Evolutionary conservation across 345 rosid genomes (phyloP), one percentile per base, ranked within the genome.

Genomic region (Salix arbutifolia): DNA sequence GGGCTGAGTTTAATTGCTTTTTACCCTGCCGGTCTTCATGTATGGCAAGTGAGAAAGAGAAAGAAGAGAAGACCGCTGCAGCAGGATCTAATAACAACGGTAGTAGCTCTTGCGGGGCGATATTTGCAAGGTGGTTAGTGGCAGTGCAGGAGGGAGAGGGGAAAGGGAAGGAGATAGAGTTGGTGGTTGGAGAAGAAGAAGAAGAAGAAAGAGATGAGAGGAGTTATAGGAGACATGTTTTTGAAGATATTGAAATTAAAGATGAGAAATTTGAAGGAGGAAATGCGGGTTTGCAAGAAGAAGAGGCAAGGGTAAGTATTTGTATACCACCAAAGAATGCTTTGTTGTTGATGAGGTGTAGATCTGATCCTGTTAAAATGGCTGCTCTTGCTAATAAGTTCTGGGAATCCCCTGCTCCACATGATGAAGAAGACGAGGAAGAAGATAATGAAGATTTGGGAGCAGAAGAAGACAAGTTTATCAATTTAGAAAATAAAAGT

Each of bases 351-450:
- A 95, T 95, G 99, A 85, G 97, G 73, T 95, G 97, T 76, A 89
- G 97, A 90, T 93, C 97, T 83, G 99, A 95, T 73, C 97, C 99
- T 74, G 97, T 93, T 16, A 91, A 89, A 83, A 90, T 95, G 87
- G 94, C 97, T 42, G 96, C 97, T 58, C 86, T 95, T 2, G 91
- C 96, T 65, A 93, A 86, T 80, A 86, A 86, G 79, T 91, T 89
- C 31, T 88, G 93, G 80, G 96, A 91, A 52, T 75, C 89, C 23
- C 93, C 92, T 33, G 37, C 77, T 62, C 84, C 85, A 0, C 75
- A 82, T 28, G 77, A 79, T 52, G 83, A 69, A 4, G 69, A 70
- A 10, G 84, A 60, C 4, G 80, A 73, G 8, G 80, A 42, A 5
- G 74, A 77, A 17, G 84, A 69, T 1, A 71, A 58, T 8, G 77